These are phyloP conservation scores for Cladosporium sp. DNA, from an alignment of 2,329 filamentous ascomycete species.

Conservation along the genomic window DNA sequence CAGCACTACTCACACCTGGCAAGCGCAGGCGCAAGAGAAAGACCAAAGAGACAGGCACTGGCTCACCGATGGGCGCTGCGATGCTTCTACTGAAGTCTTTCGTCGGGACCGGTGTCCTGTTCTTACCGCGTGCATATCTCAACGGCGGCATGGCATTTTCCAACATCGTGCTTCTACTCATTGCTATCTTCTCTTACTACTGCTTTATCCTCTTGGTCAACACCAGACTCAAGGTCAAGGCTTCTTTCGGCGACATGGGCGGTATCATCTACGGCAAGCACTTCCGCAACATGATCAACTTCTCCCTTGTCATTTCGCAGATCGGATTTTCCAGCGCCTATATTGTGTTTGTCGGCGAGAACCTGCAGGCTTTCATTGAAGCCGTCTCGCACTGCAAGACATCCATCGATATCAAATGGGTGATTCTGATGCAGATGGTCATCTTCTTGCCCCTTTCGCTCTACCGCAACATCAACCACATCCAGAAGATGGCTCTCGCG, in stretches of 20 bases:
- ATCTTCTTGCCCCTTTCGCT: conserved; percentile 93
- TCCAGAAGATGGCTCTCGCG: conserved; percentile 89
- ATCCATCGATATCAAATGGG: conserved; percentile 77
- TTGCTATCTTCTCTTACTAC: conserved; percentile 88
- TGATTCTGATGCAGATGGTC: conserved; percentile 92
- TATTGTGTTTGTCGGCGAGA: conserved; percentile 95
- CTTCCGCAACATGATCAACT: conserved; percentile 83
- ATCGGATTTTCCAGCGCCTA: conserved; percentile 93
- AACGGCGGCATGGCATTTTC: conserved; percentile 98
- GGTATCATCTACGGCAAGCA: conserved; percentile 85
- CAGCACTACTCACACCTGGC: conserved; percentile 67
- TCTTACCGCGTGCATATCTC: conserved; percentile 86
- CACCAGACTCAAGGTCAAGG: conserved; percentile 77
- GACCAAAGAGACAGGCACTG: conserved; percentile 69
- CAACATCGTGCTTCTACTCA: conserved; percentile 79
- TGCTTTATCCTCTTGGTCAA: conserved; percentile 93
- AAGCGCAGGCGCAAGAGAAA: conserved; percentile 73
- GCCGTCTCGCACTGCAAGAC: conserved; percentile 86
- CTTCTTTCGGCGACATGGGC: conserved; percentile 97
- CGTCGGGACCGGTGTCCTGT: conserved; percentile 92
- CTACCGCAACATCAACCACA: conserved; percentile 93
- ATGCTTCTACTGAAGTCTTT: conserved; percentile 93
- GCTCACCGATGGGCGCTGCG: conserved; percentile 73
- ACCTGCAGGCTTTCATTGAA: conserved; percentile 88
- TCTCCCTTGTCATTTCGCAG: conserved; percentile 91